Conservation (phyloP, 768 basidiomycete species). For the Leccinellum albellum region DNA sequence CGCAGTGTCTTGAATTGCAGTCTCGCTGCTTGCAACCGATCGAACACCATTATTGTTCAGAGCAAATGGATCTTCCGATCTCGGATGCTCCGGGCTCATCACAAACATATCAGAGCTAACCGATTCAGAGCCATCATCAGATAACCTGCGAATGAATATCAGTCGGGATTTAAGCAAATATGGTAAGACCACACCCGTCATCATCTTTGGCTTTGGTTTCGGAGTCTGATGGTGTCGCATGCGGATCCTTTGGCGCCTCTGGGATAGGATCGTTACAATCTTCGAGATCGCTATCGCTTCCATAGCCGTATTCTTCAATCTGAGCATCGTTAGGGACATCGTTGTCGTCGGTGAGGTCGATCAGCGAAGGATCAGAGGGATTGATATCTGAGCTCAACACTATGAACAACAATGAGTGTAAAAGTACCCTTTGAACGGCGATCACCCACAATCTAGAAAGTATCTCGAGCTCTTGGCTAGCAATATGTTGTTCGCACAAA, state of each 20-base stretch:
- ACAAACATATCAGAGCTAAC: slow-evolving; percentile 16
- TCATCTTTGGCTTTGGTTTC: background rate
- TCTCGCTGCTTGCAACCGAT: slow-evolving; percentile 8
- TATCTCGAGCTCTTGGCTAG: slow-evolving; percentile 26
- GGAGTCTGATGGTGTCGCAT: background rate
- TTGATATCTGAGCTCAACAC: slow-evolving; percentile 14
- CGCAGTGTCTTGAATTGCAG: background rate
- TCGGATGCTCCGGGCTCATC: slow-evolving; percentile 13
- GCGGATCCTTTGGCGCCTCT: background rate
- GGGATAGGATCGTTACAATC: slow-evolving; percentile 15
- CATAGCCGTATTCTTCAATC: slow-evolving; percentile 29
- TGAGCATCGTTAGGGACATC: slow-evolving; percentile 5
- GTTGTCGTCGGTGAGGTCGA: slow-evolving; percentile 11
- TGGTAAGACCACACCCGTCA: slow-evolving; percentile 3
- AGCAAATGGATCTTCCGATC: background rate
- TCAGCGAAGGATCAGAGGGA: slow-evolving; percentile 9
- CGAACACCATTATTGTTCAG: background rate
- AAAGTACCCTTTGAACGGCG: background rate
- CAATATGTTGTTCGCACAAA: slow-evolving; percentile 29
- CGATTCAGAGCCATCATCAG: slow-evolving; percentile 15
- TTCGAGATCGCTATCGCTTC: slow-evolving; percentile 35
- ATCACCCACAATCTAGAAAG: slow-evolving; percentile 25
- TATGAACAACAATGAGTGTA: background rate
- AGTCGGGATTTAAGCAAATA: background rate
- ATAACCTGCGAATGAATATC: slow-evolving; percentile 5